Conservation (phyloP, 1,139 yeast species). For the Zygosaccharomyces pseudobailii region DNA sequence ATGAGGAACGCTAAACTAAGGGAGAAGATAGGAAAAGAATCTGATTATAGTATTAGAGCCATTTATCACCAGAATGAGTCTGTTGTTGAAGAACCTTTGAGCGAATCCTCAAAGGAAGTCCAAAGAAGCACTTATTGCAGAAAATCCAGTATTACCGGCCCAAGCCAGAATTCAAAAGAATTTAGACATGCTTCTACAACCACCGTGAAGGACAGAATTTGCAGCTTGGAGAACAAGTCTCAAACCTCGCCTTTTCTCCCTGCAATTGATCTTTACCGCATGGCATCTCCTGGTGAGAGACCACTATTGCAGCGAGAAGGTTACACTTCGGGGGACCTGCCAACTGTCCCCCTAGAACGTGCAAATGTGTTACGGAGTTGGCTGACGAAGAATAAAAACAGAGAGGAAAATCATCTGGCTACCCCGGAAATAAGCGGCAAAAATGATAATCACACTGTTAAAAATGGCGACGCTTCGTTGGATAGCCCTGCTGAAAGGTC, state of each 20-base stretch:
- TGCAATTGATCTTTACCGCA: slow-evolving; percentile 9
- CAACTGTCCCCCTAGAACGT: neutral
- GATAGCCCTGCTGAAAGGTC: neutral
- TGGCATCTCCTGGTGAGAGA: slow-evolving; percentile 21
- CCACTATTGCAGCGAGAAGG: slow-evolving; percentile 15
- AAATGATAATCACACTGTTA: neutral
- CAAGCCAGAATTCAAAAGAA: slow-evolving; percentile 31
- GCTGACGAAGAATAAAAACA: neutral
- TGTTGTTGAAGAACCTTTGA: neutral
- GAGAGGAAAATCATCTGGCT: neutral
- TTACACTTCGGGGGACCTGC: neutral
- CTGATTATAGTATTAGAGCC: slow-evolving; percentile 13
- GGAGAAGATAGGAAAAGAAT: slow-evolving; percentile 1
- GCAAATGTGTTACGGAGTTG: neutral
- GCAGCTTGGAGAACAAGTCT: slow-evolving; percentile 25
- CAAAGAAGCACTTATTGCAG: neutral
- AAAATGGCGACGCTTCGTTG: neutral
- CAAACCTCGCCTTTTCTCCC: neutral
- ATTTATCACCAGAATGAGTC: slow-evolving; percentile 5
- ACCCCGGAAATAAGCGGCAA: neutral
- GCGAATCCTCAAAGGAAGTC: slow-evolving; percentile 33
- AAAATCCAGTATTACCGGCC: neutral
- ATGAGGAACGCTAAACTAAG: slow-evolving; percentile 10
- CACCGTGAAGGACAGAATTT: slow-evolving; percentile 58
- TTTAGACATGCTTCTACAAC: slow-evolving; percentile 50